These are phyloP conservation scores for Cercospora beticola DNA, from an alignment of 2,329 filamentous ascomycete species.

Conservation along the genomic window DNA sequence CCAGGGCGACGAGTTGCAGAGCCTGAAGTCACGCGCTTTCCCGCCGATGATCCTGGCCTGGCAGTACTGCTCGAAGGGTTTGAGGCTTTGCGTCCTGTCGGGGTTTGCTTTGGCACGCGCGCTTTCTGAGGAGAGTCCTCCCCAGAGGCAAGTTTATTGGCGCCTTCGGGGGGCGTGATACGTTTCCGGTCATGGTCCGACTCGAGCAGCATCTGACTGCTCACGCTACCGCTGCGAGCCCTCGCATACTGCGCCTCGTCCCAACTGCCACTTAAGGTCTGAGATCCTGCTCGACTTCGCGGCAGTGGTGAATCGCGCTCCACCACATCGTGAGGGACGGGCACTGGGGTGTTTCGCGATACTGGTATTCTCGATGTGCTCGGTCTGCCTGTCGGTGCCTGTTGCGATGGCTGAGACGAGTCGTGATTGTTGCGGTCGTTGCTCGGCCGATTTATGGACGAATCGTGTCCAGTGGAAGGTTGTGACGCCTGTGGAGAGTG, in stretches of 20 bases:
- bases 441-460: slow-evolving; percentile 49
- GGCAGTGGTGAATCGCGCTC: slow-evolving; percentile 70
- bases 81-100: slow-evolving; percentile 28
- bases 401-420: slow-evolving; percentile 29
- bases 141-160: slow-evolving; percentile 25
- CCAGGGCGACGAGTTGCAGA: slow-evolving; percentile 25
- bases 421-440: slow-evolving; percentile 33
- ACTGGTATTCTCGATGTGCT: slow-evolving; percentile 81
- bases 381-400: slow-evolving; percentile 43
- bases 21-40: slow-evolving; percentile 7
- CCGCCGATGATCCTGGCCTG: slow-evolving; percentile 25
- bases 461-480: slow-evolving; percentile 57
- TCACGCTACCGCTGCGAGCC: slow-evolving; percentile 65
- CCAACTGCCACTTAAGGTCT: slow-evolving; percentile 59
- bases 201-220: slow-evolving; percentile 55
- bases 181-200: slow-evolving; percentile 42
- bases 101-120: slow-evolving; percentile 41
- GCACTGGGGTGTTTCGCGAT: slow-evolving; percentile 73
- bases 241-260: slow-evolving; percentile 44
- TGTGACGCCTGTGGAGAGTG: slow-evolving; percentile 25
- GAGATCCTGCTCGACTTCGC: slow-evolving; percentile 59
- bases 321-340: slow-evolving; percentile 68
- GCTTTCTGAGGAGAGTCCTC: slow-evolving; percentile 42
- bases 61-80: slow-evolving; percentile 9
- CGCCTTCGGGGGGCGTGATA: slow-evolving; percentile 40